phyloP scores from a whole-genome alignment of 73 alveolate species.

The Tetrahymena thermophila region DNA sequence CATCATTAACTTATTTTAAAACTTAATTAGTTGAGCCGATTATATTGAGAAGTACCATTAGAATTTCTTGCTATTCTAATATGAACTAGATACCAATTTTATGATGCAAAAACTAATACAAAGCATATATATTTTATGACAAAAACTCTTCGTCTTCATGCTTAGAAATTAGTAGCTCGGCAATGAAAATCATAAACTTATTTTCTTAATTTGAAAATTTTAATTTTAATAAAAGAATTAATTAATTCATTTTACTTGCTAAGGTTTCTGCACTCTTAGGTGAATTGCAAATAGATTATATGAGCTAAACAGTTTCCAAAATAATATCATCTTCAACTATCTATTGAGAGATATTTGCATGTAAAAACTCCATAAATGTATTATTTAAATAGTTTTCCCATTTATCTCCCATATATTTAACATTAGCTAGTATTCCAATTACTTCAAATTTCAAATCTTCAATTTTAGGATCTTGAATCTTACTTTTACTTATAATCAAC shows the following conservation, averaged over 20 bases:
- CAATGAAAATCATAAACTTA: slow-evolving; percentile 49
- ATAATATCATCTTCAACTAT: slow-evolving; percentile 82
- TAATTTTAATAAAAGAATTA: background rate
- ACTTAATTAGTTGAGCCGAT: slow-evolving; percentile 69
- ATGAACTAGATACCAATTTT: slow-evolving; percentile 45
- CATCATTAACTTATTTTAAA: slow-evolving; percentile 59
- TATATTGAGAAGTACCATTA: slow-evolving; percentile 49
- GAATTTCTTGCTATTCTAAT: slow-evolving; percentile 35
- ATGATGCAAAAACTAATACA: slow-evolving; percentile 60
- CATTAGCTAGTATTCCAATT: slow-evolving; percentile 64
- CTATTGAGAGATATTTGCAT: slow-evolving; percentile 59
- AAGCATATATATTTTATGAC: slow-evolving; percentile 56
- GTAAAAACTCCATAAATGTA: slow-evolving; percentile 69
- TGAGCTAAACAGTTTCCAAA: slow-evolving; percentile 66
- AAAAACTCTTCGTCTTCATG: slow-evolving; percentile 91
- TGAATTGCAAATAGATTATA: slow-evolving; percentile 44
- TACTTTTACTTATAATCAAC: background rate
- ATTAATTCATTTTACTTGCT: background rate
- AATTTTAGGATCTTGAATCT: slow-evolving; percentile 10
- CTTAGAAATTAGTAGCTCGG: slow-evolving; percentile 62
- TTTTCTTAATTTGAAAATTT: slow-evolving; percentile 25
- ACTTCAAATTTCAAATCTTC: slow-evolving; percentile 72
- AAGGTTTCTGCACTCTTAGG: slow-evolving; percentile 53
- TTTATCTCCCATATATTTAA: slow-evolving; percentile 49
- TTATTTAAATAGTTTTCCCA: slow-evolving; percentile 60